Evolutionary conservation across 163 green algal genomes (phyloP), one percentile per base, ranked within the genome.

Genomic region (Chlamydomonas reinhardtii): DNA sequence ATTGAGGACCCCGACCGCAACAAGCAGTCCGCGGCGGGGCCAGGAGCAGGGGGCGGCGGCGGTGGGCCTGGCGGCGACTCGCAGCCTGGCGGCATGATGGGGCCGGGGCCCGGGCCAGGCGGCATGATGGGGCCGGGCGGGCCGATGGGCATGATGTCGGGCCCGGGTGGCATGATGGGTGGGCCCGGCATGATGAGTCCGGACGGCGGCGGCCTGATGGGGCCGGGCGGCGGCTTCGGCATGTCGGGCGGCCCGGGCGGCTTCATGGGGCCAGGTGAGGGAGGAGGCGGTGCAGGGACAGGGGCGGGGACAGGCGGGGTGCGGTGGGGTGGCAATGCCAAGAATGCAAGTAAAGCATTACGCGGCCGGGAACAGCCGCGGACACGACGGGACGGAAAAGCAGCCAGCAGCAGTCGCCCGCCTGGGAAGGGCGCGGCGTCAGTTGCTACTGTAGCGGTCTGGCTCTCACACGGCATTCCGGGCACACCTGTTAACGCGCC

Each of bases 1-100:
- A 72, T 89, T 27, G 80, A 79, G 37, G 81, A 89, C 68, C 87
- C 87, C 6, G 66, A 85, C 27, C n/a, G 62, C 59, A 34, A 61
- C 32, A 80, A 74, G 39, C 69, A 89, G 84, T 59, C 75, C 54
- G 69, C 81, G 43, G 39, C 39, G 3, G 59, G 59, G 20, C 32
- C 56, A 20, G 34, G 34, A 2, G 35, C 31, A 32, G 35, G 64
- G 1, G 48, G 77, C 64, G n/a, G 39, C 32, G 73, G 35, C 73
- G 35, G 37, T 37, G 29, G 14, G 64, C n/a, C 17, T 24, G 43
- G 65, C 59, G 32, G 62, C 34, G 56, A 19, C 14, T 15, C 2
- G 16, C n/a, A 31, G 77, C 20, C 22, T 1, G 59, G 19, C 20
- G 59, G 59, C 59, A 15, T 29, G 4, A 65, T 65, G 59, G 59